Percentiles rank a stretch among this genome's conserved stretches.
phyloP scores from a whole-genome alignment of 495 filamentous ascomycete genomes.

The Corynascus novoguineensis region DNA sequence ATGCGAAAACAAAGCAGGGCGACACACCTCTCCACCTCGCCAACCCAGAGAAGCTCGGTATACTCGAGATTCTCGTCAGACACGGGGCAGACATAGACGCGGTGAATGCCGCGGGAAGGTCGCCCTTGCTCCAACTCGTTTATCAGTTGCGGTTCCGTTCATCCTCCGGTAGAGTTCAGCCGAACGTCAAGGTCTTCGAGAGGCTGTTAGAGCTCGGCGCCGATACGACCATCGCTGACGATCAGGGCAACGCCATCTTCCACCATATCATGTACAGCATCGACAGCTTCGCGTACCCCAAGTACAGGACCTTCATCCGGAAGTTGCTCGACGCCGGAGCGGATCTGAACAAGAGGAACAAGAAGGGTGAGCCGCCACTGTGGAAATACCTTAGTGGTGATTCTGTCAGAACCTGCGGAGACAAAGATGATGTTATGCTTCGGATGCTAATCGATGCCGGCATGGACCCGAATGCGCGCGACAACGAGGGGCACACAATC shows the following conservation, averaged over 20 bases:
- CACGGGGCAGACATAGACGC: constrained; percentile 8
- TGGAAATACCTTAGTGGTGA: neutral
- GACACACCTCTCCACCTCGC: constrained; percentile 1
- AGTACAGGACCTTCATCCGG: neutral
- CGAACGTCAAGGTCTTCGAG: neutral
- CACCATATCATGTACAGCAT: neutral
- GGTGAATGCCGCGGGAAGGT: neutral
- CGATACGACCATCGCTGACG: neutral
- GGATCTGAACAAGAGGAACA: constrained; percentile 5
- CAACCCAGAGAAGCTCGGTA: neutral
- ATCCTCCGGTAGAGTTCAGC: neutral
- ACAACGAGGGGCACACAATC: neutral
- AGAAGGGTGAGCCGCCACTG: neutral
- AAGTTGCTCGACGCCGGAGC: neutral
- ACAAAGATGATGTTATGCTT: neutral
- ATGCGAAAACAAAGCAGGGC: constrained; percentile 3
- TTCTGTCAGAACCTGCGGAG: neutral
- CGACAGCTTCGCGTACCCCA: neutral
- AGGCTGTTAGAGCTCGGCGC: constrained; percentile 6
- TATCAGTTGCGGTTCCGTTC: neutral
- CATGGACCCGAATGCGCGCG: constrained; percentile 7
- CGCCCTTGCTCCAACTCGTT: constrained; percentile 3
- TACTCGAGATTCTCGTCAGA: neutral
- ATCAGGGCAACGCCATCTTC: neutral
- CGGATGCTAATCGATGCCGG: neutral